phyloP scores from a whole-genome alignment of 805 yeast species.

The Sugiyamaella boreocaroliniensis region DNA sequence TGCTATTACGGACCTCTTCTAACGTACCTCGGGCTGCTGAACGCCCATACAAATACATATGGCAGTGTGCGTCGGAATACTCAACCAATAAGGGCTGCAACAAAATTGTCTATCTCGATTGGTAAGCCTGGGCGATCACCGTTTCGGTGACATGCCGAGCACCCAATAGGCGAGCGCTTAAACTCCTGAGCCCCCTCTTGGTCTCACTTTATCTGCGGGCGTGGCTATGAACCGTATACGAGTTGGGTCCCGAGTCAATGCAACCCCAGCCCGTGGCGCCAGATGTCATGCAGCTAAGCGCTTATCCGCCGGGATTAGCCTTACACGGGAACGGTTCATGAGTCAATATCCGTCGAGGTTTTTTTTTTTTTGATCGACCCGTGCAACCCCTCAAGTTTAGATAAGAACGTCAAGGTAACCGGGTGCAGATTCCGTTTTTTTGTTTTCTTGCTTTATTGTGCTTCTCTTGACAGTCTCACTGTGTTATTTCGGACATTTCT shows the following conservation, averaged over 20 bases:
- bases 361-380: not conserved
- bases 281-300: not conserved
- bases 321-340: constrained; percentile 2
- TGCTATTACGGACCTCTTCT: constrained; percentile 52
- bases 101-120: constrained; percentile 12
- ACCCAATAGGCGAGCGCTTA: too few species aligned
- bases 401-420: not conserved
- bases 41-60: constrained; percentile 52
- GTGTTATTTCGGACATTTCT: too few species aligned
- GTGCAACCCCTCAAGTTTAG: not conserved
- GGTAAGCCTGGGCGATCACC: not conserved
- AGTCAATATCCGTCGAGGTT: not conserved
- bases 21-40: constrained; percentile 27
- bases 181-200: too few species aligned
- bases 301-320: not conserved
- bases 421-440: not conserved
- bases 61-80: constrained; percentile 50
- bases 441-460: not conserved
- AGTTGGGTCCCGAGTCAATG: not conserved
- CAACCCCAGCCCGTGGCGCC: not conserved
- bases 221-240: not conserved
- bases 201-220: too few species aligned
- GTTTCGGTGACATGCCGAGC: not conserved
- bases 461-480: too few species aligned
- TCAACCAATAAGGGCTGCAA: constrained; percentile 22